phyloP scores from a whole-genome alignment of 352 stramenopile species.

The Phytophthora multivora region DNA sequence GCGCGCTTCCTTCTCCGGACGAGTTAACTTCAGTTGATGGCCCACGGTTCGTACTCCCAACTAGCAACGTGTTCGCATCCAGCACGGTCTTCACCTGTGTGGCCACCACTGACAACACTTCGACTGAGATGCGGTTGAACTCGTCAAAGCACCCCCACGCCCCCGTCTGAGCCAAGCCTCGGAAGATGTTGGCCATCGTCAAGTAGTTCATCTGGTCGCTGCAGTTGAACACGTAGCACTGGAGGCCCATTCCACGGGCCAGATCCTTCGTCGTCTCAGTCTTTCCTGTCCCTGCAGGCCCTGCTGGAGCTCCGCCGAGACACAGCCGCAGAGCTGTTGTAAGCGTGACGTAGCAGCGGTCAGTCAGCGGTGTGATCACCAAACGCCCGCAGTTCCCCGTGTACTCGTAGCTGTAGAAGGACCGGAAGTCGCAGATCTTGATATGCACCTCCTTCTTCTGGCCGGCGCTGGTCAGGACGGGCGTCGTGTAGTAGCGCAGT shows the following conservation, averaged over 20 bases:
- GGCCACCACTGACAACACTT: constrained; percentile 95
- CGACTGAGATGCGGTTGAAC: constrained; percentile 97
- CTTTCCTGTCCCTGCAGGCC: constrained; percentile 85
- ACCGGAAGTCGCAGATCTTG: constrained; percentile 91
- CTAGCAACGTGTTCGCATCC: constrained; percentile 67
- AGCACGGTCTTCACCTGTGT: constrained; percentile 98
- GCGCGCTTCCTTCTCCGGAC: constrained; percentile 27
- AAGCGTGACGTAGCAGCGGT: constrained; percentile 86
- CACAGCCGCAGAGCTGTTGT: constrained; percentile 82
- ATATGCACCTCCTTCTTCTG: constrained; percentile 82
- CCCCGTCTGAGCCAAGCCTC: constrained; percentile 93
- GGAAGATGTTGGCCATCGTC: constrained; percentile 97
- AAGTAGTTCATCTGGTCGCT: constrained; percentile 95
- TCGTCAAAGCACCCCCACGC: constrained; percentile 97
- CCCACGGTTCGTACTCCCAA: constrained; percentile 28
- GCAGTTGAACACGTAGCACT: constrained; percentile 91
- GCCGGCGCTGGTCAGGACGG: constrained; percentile 41
- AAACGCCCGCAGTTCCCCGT: constrained; percentile 93
- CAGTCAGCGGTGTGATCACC: constrained; percentile 85
- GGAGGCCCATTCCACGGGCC: constrained; percentile 70
- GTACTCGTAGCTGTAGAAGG: constrained; percentile 97
- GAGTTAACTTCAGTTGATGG: constrained; percentile 11
- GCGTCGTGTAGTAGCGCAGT: constrained; percentile 92
- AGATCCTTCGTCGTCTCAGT: constrained; percentile 89
- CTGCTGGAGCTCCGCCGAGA: constrained; percentile 77